These are phyloP conservation scores for Thielaviopsis euricoi DNA, from an alignment of 2,329 filamentous ascomycete species.

Conservation along the genomic window DNA sequence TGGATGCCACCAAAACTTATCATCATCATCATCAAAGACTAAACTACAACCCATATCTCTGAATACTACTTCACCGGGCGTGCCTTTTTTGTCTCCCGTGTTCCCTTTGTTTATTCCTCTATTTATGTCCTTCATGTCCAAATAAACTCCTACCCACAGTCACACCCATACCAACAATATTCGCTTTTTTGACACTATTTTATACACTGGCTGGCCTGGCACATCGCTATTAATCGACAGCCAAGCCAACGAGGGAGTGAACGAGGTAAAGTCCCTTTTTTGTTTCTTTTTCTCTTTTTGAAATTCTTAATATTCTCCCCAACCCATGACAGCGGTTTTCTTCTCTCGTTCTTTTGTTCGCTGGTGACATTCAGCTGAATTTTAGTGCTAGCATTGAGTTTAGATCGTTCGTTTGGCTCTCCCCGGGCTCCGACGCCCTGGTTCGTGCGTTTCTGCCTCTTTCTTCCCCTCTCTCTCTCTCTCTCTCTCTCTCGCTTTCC, in stretches of 20 bases:
- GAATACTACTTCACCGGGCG: background rate
- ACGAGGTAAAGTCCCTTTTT: no score
- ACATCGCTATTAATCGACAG: background rate
- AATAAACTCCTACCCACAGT: background rate
- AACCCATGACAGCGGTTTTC: background rate
- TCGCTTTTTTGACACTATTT: background rate
- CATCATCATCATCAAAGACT: no score
- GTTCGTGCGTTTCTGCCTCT: slow-evolving; percentile 6
- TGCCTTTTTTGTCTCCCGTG: background rate
- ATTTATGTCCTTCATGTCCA: background rate
- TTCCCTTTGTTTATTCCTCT: no score
- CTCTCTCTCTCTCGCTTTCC: slow-evolving; percentile 12
- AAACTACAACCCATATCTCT: background rate
- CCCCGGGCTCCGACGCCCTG: slow-evolving; percentile 5
- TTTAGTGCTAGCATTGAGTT: background rate
- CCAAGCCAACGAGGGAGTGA: background rate
- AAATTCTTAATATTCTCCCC: background rate
- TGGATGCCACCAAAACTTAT: no score
- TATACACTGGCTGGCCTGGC: no score
- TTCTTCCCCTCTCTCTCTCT: slow-evolving; percentile 14
- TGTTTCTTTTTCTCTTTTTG: no score
- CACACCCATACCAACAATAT: background rate
- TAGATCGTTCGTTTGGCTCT: background rate
- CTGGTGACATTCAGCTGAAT: background rate
- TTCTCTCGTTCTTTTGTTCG: background rate